Conservation (phyloP, 2,329 filamentous ascomycete genomes). For the Verticillium dahliae region DNA sequence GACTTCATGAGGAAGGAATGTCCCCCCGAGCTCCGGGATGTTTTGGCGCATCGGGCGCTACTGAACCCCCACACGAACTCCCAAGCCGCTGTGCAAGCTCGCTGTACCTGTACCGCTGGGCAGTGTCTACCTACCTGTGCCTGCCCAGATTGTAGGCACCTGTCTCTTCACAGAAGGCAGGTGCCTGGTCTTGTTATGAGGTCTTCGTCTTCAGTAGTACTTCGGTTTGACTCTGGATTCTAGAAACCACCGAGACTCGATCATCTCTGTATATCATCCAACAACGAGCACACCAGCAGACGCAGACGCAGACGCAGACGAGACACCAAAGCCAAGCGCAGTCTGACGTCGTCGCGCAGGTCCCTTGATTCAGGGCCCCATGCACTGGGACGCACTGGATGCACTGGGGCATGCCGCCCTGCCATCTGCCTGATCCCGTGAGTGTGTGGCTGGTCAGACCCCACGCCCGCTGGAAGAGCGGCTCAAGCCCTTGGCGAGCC, state of each 20-base stretch:
- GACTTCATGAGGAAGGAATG: neutral
- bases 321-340: neutral
- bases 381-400: neutral
- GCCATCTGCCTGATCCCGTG: neutral
- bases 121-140: neutral
- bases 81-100: neutral
- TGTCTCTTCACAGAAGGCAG: too few relatives aligned
- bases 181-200: too few relatives aligned
- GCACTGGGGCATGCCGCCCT: neutral
- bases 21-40: neutral
- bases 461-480: neutral
- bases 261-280: too few relatives aligned
- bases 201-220: too few relatives aligned
- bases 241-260: too few relatives aligned
- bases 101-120: neutral
- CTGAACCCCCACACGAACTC: neutral
- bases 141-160: too few relatives aligned
- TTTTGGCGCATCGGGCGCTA: neutral
- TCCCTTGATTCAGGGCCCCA: neutral
- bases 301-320: too few relatives aligned
- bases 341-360: neutral
- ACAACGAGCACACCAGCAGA: too few relatives aligned
- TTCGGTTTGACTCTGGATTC: too few relatives aligned
- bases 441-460: neutral
- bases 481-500: neutral